phyloP scores from a whole-genome alignment of 2,329 filamentous ascomycete species.

The Penicillium sp. region DNA sequence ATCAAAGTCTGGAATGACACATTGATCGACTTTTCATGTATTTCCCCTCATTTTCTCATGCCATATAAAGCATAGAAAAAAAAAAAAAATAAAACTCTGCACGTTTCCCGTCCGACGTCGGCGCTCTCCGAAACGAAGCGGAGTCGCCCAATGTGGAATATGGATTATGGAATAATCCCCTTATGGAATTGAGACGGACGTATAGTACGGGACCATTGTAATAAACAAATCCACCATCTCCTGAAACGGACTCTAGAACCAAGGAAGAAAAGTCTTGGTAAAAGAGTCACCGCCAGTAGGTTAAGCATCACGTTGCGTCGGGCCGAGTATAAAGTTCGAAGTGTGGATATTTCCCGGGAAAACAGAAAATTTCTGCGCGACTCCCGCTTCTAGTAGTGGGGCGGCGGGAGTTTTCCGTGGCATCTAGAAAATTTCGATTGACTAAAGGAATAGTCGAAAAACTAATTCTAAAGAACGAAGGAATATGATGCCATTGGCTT shows the following conservation, averaged over 20 bases:
- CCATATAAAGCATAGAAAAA: background rate
- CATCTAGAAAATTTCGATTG: background rate
- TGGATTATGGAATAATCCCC: background rate
- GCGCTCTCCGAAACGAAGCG: background rate
- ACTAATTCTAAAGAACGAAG: background rate
- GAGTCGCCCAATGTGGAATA: background rate
- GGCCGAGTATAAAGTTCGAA: slow-evolving; percentile 17
- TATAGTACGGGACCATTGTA: background rate
- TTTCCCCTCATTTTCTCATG: background rate
- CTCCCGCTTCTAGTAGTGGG: slow-evolving; percentile 6
- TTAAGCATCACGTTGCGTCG: slow-evolving; percentile 17
- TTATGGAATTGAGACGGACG: background rate
- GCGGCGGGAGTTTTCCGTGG: slow-evolving; percentile 10
- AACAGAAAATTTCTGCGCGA: slow-evolving; percentile 25
- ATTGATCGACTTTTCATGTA: background rate
- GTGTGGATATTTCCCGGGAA: slow-evolving; percentile 2
- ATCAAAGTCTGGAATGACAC: background rate
- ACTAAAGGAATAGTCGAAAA: background rate
- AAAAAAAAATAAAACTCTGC: background rate
- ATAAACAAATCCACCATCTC: background rate
- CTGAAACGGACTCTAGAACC: background rate
- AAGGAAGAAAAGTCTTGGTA: slow-evolving; percentile 1
- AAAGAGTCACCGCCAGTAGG: slow-evolving; percentile 1
- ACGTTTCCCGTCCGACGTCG: background rate
- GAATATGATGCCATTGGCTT: background rate